Conservation (phyloP, 495 filamentous ascomycete species). For the Penicillium goetzii region DNA sequence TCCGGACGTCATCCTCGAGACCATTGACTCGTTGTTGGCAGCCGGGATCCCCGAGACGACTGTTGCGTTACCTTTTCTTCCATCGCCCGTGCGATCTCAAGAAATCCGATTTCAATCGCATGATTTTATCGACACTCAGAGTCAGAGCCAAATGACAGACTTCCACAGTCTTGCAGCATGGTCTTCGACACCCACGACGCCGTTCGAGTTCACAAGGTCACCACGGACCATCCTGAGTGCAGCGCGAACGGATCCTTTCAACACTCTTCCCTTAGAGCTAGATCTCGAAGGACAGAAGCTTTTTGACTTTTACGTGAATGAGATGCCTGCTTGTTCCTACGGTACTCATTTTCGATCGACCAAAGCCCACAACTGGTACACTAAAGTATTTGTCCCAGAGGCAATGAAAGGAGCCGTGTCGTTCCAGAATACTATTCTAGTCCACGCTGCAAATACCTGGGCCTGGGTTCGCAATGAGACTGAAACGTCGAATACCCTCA, state of each 20-base stretch:
- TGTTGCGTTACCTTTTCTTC: slow-evolving; percentile 6
- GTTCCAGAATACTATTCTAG: slow-evolving; percentile 44
- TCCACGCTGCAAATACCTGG: slow-evolving; percentile 46
- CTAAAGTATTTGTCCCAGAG: slow-evolving; percentile 40
- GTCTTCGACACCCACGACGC: slow-evolving; percentile 24
- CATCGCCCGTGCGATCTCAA: slow-evolving; percentile 11
- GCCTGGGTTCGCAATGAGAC: slow-evolving; percentile 42
- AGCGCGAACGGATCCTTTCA: slow-evolving; percentile 45
- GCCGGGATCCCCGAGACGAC: background rate
- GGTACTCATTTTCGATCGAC: slow-evolving; percentile 37
- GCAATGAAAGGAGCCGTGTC: slow-evolving; percentile 45
- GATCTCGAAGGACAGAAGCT: slow-evolving; percentile 36
- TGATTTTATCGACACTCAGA: slow-evolving; percentile 8
- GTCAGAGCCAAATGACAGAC: slow-evolving; percentile 20
- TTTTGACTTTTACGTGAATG: slow-evolving; percentile 48
- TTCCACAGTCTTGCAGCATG: slow-evolving; percentile 20
- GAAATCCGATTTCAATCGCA: background rate
- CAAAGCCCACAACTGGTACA: slow-evolving; percentile 49
- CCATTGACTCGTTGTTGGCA: background rate
- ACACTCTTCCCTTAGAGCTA: slow-evolving; percentile 38
- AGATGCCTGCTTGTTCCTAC: slow-evolving; percentile 46
- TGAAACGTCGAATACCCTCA: slow-evolving; percentile 32
- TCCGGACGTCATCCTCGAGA: background rate
- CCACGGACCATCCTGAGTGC: slow-evolving; percentile 42
- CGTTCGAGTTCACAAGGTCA: slow-evolving; percentile 28